Conservation (phyloP, 1,139 yeast genomes). For the Candida sp. region DNA sequence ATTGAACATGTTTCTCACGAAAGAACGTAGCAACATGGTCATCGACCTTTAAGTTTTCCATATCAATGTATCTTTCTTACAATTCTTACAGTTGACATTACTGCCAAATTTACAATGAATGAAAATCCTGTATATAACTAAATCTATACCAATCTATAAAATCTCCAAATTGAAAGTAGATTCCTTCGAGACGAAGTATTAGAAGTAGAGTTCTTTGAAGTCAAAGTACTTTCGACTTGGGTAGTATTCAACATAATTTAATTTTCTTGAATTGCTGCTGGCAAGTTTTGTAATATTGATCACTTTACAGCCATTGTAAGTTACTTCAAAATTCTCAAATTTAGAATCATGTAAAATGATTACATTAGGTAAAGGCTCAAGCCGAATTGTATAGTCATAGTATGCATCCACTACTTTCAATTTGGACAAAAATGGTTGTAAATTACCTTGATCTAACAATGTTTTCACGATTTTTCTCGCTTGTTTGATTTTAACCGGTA, state of each 20-base stretch:
- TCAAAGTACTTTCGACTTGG: conserved; percentile 54
- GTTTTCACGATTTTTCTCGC: conserved; percentile 79
- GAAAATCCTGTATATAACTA: not conserved
- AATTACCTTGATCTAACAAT: conserved; percentile 78
- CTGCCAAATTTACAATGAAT: not conserved
- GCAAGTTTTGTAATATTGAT: conserved; percentile 66
- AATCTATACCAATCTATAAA: not conserved
- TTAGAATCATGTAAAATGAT: conserved; percentile 65
- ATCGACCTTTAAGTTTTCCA: not conserved
- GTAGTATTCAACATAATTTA: conserved; percentile 68
- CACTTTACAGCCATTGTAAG: conserved; percentile 81
- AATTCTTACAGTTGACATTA: conserved; percentile 2
- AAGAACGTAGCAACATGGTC: not conserved
- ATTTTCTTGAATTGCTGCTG: conserved; percentile 37
- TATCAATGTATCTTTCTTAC: conserved; percentile 1
- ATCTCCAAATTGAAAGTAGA: not conserved
- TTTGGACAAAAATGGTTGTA: conserved; percentile 71
- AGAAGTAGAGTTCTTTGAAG: conserved; percentile 45
- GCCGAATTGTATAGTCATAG: conserved; percentile 62
- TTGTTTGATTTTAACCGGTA: conserved; percentile 47
- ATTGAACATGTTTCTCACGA: conserved; percentile 31
- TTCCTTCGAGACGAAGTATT: conserved; percentile 2
- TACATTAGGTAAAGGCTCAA: conserved; percentile 79
- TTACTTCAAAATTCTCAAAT: conserved; percentile 68
- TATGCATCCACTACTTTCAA: conserved; percentile 68